Evolutionary conservation across 2,329 filamentous ascomycete species (phyloP).

Genomic region (Ophiosphaerella korrae): DNA sequence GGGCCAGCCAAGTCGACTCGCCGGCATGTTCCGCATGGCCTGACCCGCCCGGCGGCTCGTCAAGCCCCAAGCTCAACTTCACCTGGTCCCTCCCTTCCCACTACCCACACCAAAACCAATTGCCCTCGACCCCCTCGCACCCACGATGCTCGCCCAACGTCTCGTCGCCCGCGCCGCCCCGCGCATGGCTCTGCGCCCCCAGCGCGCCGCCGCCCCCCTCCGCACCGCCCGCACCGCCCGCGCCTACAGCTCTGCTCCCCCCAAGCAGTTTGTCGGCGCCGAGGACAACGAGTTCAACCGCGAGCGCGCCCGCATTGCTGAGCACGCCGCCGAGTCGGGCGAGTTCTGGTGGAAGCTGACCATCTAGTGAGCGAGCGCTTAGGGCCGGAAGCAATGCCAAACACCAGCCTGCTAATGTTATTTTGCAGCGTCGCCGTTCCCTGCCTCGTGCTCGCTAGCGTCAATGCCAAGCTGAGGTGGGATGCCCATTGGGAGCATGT

Average conservation of each 20-base stretch:
- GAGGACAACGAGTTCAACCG: slow-evolving; percentile 91
- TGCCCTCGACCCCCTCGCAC: slow-evolving; percentile 14
- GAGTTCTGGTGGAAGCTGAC: slow-evolving; percentile 96
- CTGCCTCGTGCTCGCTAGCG: slow-evolving; percentile 68
- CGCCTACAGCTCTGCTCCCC: slow-evolving; percentile 69
- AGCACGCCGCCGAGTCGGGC: slow-evolving; percentile 83
- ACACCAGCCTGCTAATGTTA: slow-evolving; percentile 15
- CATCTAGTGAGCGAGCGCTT: slow-evolving; percentile 74
- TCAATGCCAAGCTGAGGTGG: slow-evolving; percentile 92
- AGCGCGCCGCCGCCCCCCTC: slow-evolving; percentile 54
- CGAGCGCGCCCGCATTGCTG: slow-evolving; percentile 87
- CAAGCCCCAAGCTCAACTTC: slow-evolving; percentile 23
- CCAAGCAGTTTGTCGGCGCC: slow-evolving; percentile 62
- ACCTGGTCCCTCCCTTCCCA: slow-evolving; percentile 5
- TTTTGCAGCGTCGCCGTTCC: slow-evolving; percentile 76
- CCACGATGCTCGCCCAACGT: slow-evolving; percentile 44
- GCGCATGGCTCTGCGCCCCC: slow-evolving; percentile 58
- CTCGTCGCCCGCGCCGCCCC: slow-evolving; percentile 53
- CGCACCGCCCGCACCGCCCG: slow-evolving; percentile 66
- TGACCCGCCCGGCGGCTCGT: slow-evolving; percentile 29
- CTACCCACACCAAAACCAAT: slow-evolving; percentile 31
- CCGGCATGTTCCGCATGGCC: slow-evolving; percentile 18
- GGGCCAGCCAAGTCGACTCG: slow-evolving; percentile 27
- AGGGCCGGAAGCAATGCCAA: neutral
- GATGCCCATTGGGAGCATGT: slow-evolving; percentile 97